phyloP scores from a whole-genome alignment of 2,329 filamentous ascomycete species.

The Blastomyces gilchristii region DNA sequence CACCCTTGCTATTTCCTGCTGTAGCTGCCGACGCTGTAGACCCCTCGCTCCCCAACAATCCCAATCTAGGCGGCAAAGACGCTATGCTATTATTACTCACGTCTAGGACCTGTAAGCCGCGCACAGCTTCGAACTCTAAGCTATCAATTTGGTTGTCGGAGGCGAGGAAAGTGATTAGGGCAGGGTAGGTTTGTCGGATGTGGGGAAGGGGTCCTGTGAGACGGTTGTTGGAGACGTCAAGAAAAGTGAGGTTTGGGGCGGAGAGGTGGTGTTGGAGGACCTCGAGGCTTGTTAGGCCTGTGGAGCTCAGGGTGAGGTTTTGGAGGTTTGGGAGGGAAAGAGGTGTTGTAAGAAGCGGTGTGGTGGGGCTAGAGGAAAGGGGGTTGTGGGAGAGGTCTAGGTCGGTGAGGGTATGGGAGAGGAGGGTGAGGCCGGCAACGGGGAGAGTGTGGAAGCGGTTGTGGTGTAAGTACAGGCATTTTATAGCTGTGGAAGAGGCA shows the following conservation, averaged over 20 bases:
- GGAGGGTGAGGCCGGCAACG: constrained; percentile 54
- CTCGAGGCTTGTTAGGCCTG: constrained; percentile 60
- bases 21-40: constrained; percentile 21
- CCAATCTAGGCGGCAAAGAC: constrained; percentile 69
- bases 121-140: constrained; percentile 61
- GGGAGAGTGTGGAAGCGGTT: constrained; percentile 67
- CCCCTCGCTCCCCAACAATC: constrained; percentile 56
- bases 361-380: constrained; percentile 52
- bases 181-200: constrained; percentile 59
- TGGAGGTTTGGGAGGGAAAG: constrained; percentile 63
- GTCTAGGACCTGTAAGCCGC: constrained; percentile 65
- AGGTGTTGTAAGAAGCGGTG: constrained; percentile 54
- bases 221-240: constrained; percentile 78
- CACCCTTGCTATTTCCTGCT: not conserved
- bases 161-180: constrained; percentile 58
- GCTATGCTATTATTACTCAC: constrained; percentile 77
- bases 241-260: constrained; percentile 63
- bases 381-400: constrained; percentile 70
- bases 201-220: constrained; percentile 56
- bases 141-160: constrained; percentile 70
- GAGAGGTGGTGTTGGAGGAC: constrained; percentile 56
- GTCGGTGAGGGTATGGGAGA: constrained; percentile 58
- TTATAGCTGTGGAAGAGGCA: constrained; percentile 37
- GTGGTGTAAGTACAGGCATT: constrained; percentile 59
- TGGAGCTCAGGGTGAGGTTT: constrained; percentile 65